Conservation (phyloP, 1,139 yeast species). For the Eremothecium coryli region DNA sequence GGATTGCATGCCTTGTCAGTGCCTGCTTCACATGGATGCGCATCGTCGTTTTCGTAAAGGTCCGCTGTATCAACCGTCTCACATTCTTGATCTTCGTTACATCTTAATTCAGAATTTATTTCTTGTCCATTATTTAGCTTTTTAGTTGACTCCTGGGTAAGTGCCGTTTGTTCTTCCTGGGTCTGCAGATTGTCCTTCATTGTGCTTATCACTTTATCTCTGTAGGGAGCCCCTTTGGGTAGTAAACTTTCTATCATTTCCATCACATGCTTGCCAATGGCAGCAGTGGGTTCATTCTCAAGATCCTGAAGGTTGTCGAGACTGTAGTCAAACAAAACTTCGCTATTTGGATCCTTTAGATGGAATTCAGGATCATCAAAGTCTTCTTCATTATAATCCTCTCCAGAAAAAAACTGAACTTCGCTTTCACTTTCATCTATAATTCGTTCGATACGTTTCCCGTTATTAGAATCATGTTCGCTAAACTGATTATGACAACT, state of each 20-base stretch:
- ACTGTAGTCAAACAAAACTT: conserved; percentile 28
- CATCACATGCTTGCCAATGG: conserved; percentile 23
- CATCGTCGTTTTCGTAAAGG: background rate
- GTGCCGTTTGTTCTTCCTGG: background rate
- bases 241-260: conserved; percentile 25
- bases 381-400: conserved; percentile 11
- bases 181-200: conserved; percentile 1
- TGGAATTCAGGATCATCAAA: conserved; percentile 22
- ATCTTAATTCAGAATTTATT: background rate
- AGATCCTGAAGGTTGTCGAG: conserved; percentile 21
- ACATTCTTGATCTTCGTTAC: background rate
- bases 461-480: conserved; percentile 11
- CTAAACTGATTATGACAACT: too few species aligned
- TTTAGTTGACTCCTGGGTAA: background rate
- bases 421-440: conserved; percentile 2
- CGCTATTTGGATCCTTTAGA: conserved; percentile 23
- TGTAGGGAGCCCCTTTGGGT: conserved; percentile 21
- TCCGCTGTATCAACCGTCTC: background rate
- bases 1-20: background rate
- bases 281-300: conserved; percentile 15
- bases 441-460: background rate
- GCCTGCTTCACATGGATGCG: background rate
- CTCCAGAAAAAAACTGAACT: background rate
- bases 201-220: conserved; percentile 1
- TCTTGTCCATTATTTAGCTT: background rate